Base-by-base conservation (phyloP, 1,139 yeast species). In the Scheffersomyces quercinus region DNA sequence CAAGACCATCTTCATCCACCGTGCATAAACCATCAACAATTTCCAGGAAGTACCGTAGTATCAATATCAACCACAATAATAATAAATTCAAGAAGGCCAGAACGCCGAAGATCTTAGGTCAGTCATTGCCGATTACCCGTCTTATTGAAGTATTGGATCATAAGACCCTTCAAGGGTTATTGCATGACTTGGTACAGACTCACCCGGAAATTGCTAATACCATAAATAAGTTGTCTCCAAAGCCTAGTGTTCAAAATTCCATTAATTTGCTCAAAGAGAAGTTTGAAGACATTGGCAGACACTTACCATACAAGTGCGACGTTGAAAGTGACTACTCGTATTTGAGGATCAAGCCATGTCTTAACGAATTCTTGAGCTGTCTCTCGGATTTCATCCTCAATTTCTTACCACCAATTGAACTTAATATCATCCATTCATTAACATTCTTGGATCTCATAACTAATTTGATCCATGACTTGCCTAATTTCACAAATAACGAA, bases 311-410 rank as follows among this genome's bases (percentile, higher is more conserved):
- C 62, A 83, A 84, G 53, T 88, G 88, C 49, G 89, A 85, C 53
- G 70, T 75, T 15, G 73, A 77, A 40, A 82, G 87, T 41, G 98
- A 91, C 62, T 93, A 93, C 60, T 85, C 96, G n/a, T 93, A 85
- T 64, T 73, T 88, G 46, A 75, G 98, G 46, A 86, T 91, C 43
- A 85, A 88, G 56, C 83, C 89, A 1, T 67, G 73, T 45, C 76
- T 90, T 47, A 79, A 82, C 51, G 96, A 88, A 55, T 88, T 91
- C 56, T 76, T 89, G 50, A 77, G 80, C 54, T 84, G 95, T 38
- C 68, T 91, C 43, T 81, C 88, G 35, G 98, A 90, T 64, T 90
- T 85, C 60, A 82, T 89, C 6, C 72, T 87, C 50, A 83, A 81
- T 56, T 87, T 85, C 58, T 72, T 90, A 48, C 96, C 96, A 15